phyloP scores from a whole-genome alignment of 768 basidiomycete species.

The Hypholoma sublateritium region DNA sequence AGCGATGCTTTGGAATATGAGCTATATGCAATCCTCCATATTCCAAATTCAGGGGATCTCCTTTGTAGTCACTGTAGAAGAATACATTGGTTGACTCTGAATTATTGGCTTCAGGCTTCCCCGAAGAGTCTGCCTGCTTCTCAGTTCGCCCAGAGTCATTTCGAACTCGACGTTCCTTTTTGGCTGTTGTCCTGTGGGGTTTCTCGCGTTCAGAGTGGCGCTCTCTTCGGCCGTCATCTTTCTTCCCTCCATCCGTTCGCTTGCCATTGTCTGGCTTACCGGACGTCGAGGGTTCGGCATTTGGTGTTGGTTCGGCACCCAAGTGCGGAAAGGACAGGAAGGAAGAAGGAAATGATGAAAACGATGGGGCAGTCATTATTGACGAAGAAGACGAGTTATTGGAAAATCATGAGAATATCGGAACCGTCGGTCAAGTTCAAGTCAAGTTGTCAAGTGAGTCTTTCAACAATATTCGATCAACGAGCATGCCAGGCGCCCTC shows the following conservation, averaged over 20 bases:
- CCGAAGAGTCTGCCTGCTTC: conserved; percentile 4
- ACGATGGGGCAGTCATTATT: conserved; percentile 1
- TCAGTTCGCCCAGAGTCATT: conserved; percentile 14
- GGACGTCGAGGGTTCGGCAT: conserved; percentile 5
- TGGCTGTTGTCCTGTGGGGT: conserved; percentile 14
- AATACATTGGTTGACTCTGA: conserved; percentile 22
- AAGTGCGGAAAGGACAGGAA: conserved; percentile 68
- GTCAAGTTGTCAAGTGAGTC: too few relatives aligned
- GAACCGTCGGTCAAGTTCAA: too few relatives aligned
- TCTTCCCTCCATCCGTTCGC: conserved; percentile 17
- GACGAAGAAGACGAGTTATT: neutral
- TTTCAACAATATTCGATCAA: too few relatives aligned
- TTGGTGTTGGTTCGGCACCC: conserved; percentile 22
- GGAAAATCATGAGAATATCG: neutral
- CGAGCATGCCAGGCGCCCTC: too few relatives aligned
- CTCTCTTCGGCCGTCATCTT: conserved; percentile 10
- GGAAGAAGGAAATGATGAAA: conserved; percentile 47
- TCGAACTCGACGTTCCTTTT: conserved; percentile 26
- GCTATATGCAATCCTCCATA: conserved; percentile 66
- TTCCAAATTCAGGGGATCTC: conserved; percentile 62
- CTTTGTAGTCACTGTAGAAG: conserved; percentile 68
- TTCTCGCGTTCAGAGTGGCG: conserved; percentile 14
- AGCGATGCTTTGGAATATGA: conserved; percentile 65
- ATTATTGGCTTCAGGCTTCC: conserved; percentile 26
- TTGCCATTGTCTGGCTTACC: conserved; percentile 11